Evolutionary conservation across 176 grass and related monocot species (phyloP).

Genomic region (Areca catechu): DNA sequence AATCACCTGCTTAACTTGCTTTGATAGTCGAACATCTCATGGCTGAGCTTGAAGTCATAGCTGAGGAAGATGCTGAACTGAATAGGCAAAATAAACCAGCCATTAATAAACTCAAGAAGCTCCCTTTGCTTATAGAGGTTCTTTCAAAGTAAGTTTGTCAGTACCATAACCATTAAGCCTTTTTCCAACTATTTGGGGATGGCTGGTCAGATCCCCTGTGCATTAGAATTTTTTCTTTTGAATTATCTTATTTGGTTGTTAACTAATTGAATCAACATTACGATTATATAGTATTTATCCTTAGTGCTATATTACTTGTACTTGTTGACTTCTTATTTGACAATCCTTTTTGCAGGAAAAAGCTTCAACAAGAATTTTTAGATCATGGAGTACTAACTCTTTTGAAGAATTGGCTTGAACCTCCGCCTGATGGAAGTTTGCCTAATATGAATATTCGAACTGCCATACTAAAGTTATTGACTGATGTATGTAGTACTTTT

Average conservation of each 20-base stretch:
- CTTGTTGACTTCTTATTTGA: too few species aligned
- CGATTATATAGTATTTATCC: neutral
- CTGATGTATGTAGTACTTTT: constrained; percentile 46
- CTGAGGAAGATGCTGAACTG: constrained; percentile 93
- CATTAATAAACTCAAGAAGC: constrained; percentile 94
- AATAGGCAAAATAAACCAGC: constrained; percentile 92
- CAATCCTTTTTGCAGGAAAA: constrained; percentile 46
- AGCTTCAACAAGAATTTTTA: constrained; percentile 98
- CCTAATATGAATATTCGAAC: constrained; percentile 96
- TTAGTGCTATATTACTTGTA: too few species aligned
- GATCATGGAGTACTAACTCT: constrained; percentile 90
- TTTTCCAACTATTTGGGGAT: too few species aligned
- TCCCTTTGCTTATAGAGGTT: constrained; percentile 84
- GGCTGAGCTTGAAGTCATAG: constrained; percentile 83
- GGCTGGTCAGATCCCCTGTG: too few species aligned
- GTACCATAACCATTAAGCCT: too few species aligned
- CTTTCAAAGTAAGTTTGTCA: constrained; percentile 78
- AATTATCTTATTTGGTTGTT: too few species aligned
- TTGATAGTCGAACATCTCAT: constrained; percentile 89
- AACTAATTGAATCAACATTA: too few species aligned
- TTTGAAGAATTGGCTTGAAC: constrained; percentile 93
- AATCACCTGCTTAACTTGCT: constrained; percentile 77
- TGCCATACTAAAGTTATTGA: constrained; percentile 73
- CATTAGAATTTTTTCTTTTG: too few species aligned
- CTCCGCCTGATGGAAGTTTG: constrained; percentile 80